Base-by-base conservation (phyloP, 2,329 filamentous ascomycete species). In the Canariomyces notabilis region DNA sequence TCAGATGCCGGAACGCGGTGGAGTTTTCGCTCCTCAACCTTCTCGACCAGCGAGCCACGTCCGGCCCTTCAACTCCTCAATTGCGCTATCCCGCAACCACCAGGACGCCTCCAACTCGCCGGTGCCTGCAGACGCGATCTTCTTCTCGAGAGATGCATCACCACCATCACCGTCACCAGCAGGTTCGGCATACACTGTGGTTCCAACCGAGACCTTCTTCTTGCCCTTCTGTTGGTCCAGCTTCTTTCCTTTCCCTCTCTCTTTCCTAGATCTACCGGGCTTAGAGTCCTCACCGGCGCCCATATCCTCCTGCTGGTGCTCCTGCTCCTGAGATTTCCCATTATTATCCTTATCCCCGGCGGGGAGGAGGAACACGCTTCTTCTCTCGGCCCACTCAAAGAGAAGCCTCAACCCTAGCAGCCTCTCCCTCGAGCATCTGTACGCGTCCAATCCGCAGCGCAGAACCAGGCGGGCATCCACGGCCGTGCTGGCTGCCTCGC, bases 401-500 rank as follows among this genome's bases (percentile, higher is more conserved):
- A 81, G 58, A 38, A 78, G 53, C 37, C 67, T 69, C 5, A 77
- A 59, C 0, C 75, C 76, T 12, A 79, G 62, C 18, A 80, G 63
- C 1, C 59, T 46, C 53, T 70, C 68, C 23, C 67, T 59, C 9
- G 57, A 61, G 53, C 71, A 69, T 2, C 64, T 65, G 4, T 48
- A 44, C 5, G 41, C 35, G 12, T 69, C 65, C 38, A 72, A 46
- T 26, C 72, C 71, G 18, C 70, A 68, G 54, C 77, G 78, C 38
- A 95, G 71, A 48, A 83, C 77, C 20, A 95, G 67, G 32, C 84
- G 73, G 23, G 82, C 79, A 61, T 95, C 90, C 1, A 94, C 80
- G 0, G 71, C 71, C 2, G 59, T 67, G 14, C 59, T 67, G 1
- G 64, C 59, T 1, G 59, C 61, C 37, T 65, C 63, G 6, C 70